Base-by-base conservation (phyloP, 768 basidiomycete species). In the Pisolithus sp. region DNA sequence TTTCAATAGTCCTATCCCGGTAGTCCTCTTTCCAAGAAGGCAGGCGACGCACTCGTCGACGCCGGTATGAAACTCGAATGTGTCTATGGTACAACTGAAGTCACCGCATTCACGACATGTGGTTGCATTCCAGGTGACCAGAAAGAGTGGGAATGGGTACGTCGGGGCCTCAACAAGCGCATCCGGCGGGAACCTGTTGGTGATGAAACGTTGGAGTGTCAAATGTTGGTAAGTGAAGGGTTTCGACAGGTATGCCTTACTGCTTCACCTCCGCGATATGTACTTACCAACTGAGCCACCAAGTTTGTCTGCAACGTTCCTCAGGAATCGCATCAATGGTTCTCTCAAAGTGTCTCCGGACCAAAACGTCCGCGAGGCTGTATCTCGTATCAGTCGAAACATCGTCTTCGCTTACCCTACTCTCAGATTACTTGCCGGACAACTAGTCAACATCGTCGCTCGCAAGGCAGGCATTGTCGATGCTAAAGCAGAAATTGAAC, bases 361-460 rank as follows among this genome's bases (percentile, higher is more conserved):
- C 38, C 13, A 49, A 7, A 40, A 23, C 3, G 36, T 59, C 7
- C 57, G 51, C 41, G 53, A 49, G 39, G 60, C 58, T 12, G 57
- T 52, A 2, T 45, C 57, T 28, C 56, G 28, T 0, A 49, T 75
- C 7, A 23, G 55, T 3, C 69, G 68, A 53, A 77, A 75, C 43
- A 54, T 75, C 18, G 61, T 81, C 21, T 81, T 77, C 53, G 61
- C 71, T 34, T 66, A 74, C 50, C 77, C 77, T 1, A 62, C 67
- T 0, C 58, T 74, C 44, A 46, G 60, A 24, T 57, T 39, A 0
- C 60, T 75, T 21, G 67, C 73, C 5, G 54, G 54, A 2, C 66
- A 65, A 50, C 58, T 69, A 45, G 47, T 57, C 10, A 43, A 49
- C 26, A 10, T 46, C 28, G 26, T 58, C 17, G 42, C 23, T 1